These are phyloP conservation scores for Claviceps sp. DNA, from an alignment of 2,329 filamentous ascomycete species.

Conservation along the genomic window DNA sequence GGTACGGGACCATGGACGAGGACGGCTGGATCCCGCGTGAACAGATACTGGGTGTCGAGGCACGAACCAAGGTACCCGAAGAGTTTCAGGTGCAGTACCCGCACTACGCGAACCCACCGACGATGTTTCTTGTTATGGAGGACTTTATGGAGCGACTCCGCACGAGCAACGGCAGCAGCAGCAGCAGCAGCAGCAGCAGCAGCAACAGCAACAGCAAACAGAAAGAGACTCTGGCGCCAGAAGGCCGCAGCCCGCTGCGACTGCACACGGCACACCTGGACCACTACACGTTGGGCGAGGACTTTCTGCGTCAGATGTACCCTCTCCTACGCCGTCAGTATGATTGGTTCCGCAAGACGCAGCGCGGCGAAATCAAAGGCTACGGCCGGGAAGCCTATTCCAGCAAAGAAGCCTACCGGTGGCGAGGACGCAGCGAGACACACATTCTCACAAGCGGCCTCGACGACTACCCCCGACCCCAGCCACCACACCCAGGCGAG, in stretches of 20 bases:
- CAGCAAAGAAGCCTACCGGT: slow-evolving; percentile 84
- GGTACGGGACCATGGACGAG: slow-evolving; percentile 92
- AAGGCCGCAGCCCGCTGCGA: slow-evolving; percentile 19
- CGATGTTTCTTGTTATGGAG: slow-evolving; percentile 80
- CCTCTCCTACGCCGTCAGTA: slow-evolving; percentile 82
- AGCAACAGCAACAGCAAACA: too few relatives aligned
- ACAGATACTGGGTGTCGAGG: slow-evolving; percentile 84
- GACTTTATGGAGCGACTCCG: slow-evolving; percentile 69
- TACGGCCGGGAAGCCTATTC: slow-evolving; percentile 87
- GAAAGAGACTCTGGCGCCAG: slow-evolving; percentile 26
- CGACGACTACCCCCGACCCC: slow-evolving; percentile 88
- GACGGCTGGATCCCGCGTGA: slow-evolving; percentile 97
- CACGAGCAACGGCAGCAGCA: slow-evolving; percentile 31
- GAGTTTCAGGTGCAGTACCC: slow-evolving; percentile 96
- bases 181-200: too few relatives aligned
- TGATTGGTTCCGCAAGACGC: slow-evolving; percentile 88
- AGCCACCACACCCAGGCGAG: slow-evolving; percentile 90
- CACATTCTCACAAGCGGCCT: slow-evolving; percentile 89
- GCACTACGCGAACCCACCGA: slow-evolving; percentile 94
- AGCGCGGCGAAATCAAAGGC: slow-evolving; percentile 75
- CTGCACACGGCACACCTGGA: slow-evolving; percentile 53
- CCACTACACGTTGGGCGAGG: slow-evolving; percentile 51
- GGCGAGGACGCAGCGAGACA: slow-evolving; percentile 75
- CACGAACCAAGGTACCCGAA: slow-evolving; percentile 80
- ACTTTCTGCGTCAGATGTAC: slow-evolving; percentile 66